phyloP scores from a whole-genome alignment of 192 early-diverging fungal species.

The Coemansia sp. region DNA sequence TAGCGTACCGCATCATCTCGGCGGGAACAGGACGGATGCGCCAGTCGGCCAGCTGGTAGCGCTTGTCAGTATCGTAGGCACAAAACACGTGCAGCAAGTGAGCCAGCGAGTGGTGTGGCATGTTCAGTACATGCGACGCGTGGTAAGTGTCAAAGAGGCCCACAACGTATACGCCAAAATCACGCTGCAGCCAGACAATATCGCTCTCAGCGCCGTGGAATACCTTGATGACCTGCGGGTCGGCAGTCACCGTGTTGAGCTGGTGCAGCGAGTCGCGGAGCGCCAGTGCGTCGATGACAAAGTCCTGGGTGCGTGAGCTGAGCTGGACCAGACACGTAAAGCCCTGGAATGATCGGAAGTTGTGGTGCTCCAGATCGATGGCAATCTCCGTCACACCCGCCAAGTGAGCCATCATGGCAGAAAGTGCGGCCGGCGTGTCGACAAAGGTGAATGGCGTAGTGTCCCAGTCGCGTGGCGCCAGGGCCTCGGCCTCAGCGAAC shows the following conservation, averaged over 20 bases:
- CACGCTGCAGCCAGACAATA: conserved; percentile 95
- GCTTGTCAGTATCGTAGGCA: conserved; percentile 83
- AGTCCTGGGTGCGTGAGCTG: conserved; percentile 87
- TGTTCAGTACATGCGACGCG: conserved; percentile 84
- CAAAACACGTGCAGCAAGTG: conserved; percentile 83
- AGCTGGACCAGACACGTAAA: conserved; percentile 96
- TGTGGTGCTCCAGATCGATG: conserved; percentile 95
- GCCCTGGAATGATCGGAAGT: conserved; percentile 94
- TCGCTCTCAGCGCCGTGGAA: conserved; percentile 98
- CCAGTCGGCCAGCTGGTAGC: conserved; percentile 98
- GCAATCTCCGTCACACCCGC: conserved; percentile 75
- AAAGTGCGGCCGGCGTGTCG: conserved; percentile 74
- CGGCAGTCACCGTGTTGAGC: conserved; percentile 86
- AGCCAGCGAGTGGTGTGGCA: conserved; percentile 79
- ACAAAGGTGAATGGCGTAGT: conserved; percentile 78
- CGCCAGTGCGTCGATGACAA: conserved; percentile 85
- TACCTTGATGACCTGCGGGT: conserved; percentile 89
- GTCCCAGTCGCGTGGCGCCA: conserved; percentile 68
- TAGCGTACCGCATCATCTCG: conserved; percentile 94
- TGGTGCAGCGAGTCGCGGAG: conserved; percentile 71
- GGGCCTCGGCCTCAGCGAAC: conserved; percentile 60
- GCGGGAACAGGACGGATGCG: conserved; percentile 89
- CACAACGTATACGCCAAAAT: conserved; percentile 97
- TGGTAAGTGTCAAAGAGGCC: conserved; percentile 97
- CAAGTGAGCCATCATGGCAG: conserved; percentile 67